Evolutionary conservation across 2,329 filamentous ascomycete species (phyloP), one percentile per base, ranked within the genome.

Genomic region (Colletotrichum neosansevieriae): DNA sequence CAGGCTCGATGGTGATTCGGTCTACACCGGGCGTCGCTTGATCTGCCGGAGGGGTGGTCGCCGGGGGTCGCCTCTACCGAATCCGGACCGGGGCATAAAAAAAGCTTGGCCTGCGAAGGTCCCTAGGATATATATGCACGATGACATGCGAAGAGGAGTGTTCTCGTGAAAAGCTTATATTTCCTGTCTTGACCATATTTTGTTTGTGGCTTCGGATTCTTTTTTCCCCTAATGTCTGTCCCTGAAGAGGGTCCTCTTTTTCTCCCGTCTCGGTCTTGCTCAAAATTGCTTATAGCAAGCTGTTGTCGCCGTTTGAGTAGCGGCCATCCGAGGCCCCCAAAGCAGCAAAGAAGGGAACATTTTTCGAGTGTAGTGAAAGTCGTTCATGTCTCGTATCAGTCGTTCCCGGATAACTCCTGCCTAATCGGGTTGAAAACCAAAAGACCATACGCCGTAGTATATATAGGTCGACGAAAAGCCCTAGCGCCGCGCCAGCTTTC

Each of bases 331-430:
- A 64, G 29, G 4, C 49, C 15, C 24, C 53, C 45, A 36, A 19
- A 29, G 29, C 29, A 50, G 62, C 36, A 67, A 66, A 32, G 49
- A 66, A 58, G 60, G 47, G 13, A 58, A 58, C 32, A 24, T 47
- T 50, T 58, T 54, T 63, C 44, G 24, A 50, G 63, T 38, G 50
- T 42, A 59, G 29, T 60, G 58, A 57, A 38, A 67, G 49, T 60
- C 54, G 49, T 59, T 70, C 64, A 69, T 70, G 38, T 64, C 40
- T 70, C 68, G 54, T 70, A 34, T 70, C 68, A 69, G 59, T 70
- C 68, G 54, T 70, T 51, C 49, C 63, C 63, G 19, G 40, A 49
- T 40, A 64, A 64, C 40, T 58, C 67, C 58, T 53, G 49, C 58
- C 29, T 45, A 38, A 62, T 67, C 57, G 34, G 45, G 2, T 38